These are phyloP conservation scores for Begonia peltatifolia DNA, from an alignment of 306 rosid genomes.

Conservation along the genomic window DNA sequence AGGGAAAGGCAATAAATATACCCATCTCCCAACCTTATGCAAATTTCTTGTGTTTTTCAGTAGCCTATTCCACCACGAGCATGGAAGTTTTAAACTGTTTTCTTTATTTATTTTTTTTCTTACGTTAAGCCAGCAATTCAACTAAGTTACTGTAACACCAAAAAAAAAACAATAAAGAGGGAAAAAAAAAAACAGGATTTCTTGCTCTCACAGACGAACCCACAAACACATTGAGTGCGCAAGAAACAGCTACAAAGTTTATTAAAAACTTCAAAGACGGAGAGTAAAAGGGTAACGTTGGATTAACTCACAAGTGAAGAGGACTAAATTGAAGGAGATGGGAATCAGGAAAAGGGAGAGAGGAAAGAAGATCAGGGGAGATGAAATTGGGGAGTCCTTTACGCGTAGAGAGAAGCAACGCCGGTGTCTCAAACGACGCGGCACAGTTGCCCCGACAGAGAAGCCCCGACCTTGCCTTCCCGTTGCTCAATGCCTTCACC, in stretches of 20 bases:
- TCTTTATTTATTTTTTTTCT: too few relatives aligned
- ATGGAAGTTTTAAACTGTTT: too few relatives aligned
- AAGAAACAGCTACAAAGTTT: not conserved
- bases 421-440: conserved; percentile 50
- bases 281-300: not conserved
- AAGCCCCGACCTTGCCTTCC: conserved; percentile 53
- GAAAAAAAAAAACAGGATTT: not conserved
- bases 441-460: conserved; percentile 43
- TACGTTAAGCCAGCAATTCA: too few relatives aligned
- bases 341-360: conserved; percentile 89
- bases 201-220: conserved; percentile 4
- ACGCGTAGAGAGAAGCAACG: conserved; percentile 69
- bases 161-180: too few relatives aligned
- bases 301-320: conserved; percentile 59
- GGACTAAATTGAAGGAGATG: conserved; percentile 72
- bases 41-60: too few relatives aligned
- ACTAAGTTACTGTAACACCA: too few relatives aligned
- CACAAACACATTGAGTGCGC: conserved; percentile 9
- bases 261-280: not conserved
- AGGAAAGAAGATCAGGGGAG: conserved; percentile 67
- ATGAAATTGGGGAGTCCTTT: conserved; percentile 70
- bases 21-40: too few relatives aligned
- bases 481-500: conserved; percentile 53
- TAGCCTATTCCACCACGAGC: too few relatives aligned
- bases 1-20: too few relatives aligned